A percentile compares a stretch with the other conserved stretches of the same genome.
Conservation (phyloP, 73 alveolate species). For the Durusdinium trenchii region DNA sequence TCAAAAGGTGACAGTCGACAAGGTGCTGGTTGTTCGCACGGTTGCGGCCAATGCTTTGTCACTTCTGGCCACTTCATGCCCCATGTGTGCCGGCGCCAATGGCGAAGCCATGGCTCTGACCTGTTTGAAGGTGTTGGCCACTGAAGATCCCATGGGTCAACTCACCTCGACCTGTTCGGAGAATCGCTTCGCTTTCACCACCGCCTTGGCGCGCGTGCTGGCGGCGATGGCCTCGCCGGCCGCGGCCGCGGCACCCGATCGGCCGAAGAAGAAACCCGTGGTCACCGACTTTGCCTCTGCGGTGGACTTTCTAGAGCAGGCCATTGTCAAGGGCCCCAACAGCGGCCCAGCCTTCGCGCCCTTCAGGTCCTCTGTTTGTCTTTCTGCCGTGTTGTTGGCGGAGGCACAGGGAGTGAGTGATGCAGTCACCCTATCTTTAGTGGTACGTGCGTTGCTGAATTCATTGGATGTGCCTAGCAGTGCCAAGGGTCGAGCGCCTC, state of each 20-base stretch:
- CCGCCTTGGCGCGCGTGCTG: conserved; percentile 51
- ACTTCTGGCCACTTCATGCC: conserved; percentile 36
- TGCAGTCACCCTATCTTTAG: conserved; percentile 51
- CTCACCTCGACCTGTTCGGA: conserved; percentile 57
- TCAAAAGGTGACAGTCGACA: conserved; percentile 67
- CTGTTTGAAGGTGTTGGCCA: conserved; percentile 69
- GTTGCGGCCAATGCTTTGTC: conserved; percentile 85
- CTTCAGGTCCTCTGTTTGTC: conserved; percentile 63
- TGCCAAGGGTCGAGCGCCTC: not conserved
- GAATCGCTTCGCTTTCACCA: conserved; percentile 83
- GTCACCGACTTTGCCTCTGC: conserved; percentile 86
- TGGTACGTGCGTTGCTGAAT: conserved; percentile 83
- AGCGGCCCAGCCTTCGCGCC: not conserved
- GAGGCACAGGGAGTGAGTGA: conserved; percentile 84
- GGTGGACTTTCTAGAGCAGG: conserved; percentile 85
- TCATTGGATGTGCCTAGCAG: conserved; percentile 46
- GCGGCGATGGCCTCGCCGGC: conserved; percentile 88
- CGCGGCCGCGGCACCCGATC: conserved; percentile 45
- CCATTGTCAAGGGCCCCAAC: conserved; percentile 15
- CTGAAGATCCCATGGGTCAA: conserved; percentile 38
- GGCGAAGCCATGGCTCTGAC: conserved; percentile 86
- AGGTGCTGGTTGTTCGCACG: conserved; percentile 86
- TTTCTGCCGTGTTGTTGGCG: conserved; percentile 63
- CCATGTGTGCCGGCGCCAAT: conserved; percentile 49
- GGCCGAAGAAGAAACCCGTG: conserved; percentile 49